phyloP scores from a whole-genome alignment of 768 basidiomycete genomes.

The Gyrodon lividus region DNA sequence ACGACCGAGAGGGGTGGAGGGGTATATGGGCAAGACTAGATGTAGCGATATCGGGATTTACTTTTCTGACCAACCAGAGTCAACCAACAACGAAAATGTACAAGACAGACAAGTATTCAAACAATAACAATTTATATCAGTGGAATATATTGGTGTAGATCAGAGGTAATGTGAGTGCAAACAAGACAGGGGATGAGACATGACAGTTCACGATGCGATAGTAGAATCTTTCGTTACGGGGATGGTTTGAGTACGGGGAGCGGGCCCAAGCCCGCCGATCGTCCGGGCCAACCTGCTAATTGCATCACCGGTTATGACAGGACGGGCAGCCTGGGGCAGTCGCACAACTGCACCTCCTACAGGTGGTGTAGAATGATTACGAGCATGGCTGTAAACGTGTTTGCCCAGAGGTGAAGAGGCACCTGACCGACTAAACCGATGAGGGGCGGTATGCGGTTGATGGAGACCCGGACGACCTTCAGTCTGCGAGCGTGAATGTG shows the following conservation, averaged over 20 bases:
- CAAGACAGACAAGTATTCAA: constrained; percentile 9
- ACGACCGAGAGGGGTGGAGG: constrained; percentile 13
- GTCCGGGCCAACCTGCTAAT: constrained; percentile 64
- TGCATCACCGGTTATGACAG: constrained; percentile 73
- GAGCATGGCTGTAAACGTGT: constrained; percentile 38
- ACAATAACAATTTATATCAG: constrained; percentile 9
- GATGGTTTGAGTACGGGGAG: constrained; percentile 25
- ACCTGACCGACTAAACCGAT: constrained; percentile 43
- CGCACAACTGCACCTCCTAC: constrained; percentile 40
- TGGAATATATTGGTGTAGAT: constrained; percentile 10
- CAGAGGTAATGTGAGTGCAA: constrained; percentile 4
- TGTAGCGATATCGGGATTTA: constrained; percentile 14
- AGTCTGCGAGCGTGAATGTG: constrained; percentile 58
- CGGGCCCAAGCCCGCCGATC: constrained; percentile 42
- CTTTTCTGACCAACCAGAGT: constrained; percentile 17
- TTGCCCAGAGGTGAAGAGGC: constrained; percentile 43
- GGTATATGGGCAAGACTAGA: constrained; percentile 25
- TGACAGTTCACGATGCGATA: constrained; percentile 18
- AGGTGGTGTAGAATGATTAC: constrained; percentile 69
- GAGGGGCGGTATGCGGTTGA: constrained; percentile 29
- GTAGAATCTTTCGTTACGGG: constrained; percentile 28
- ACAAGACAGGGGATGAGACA: constrained; percentile 1
- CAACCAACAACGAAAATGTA: constrained; percentile 5
- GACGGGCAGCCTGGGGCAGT: constrained; percentile 47
- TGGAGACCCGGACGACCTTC: constrained; percentile 43